Base-by-base conservation (phyloP, 805 yeast species). In the Candida pseudoglaebosa region DNA sequence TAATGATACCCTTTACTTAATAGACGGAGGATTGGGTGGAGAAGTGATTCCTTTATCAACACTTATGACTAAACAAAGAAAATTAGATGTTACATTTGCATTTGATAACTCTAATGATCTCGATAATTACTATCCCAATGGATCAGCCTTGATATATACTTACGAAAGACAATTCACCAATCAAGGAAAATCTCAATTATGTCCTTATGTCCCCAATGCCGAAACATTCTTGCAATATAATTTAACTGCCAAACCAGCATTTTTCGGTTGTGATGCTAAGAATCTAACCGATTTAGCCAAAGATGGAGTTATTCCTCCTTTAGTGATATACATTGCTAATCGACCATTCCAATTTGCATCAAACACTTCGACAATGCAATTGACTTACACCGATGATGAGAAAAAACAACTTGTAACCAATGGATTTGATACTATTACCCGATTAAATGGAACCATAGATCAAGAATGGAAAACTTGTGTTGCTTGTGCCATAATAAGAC, bases 1-100 rank as follows among this genome's bases (percentile, higher is more conserved):
- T 6, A 53, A 53, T 31, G 61, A 60, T 28, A 60, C 67, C 2
- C 56, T 66, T 35, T 59, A 53, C 43, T 53, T 67, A 38, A 54
- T 64, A 34, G 72, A 67, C 40, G 72, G 72, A 4, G 72, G 72
- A 3, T 45, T 64, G 21, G 69, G 59, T 0, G 66, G 67, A 6
- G 70, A 66, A 42, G 44, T 54, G 2, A 47, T 66, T 9, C 69
- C 70, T 2, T 51, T 65, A 38, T 53, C 65, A 5, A 52, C 65
- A 1, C 36, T 67, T 17, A 49, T 58, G 41, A 59, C 59, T 4
- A 61, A 53, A n/a, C 59, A 61, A 31, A 50, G 72, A 40, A 51
- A 49, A 16, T 43, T 66, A 40, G 72, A 67, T 40, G 53, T 58
- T 4, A 62, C 63, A 4, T 55, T 67, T 49, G 65, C 72, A 0